Percentiles rank a stretch among this genome's conserved stretches.
Evolutionary conservation across 2,329 filamentous ascomycete genomes (phyloP).

Genomic region (Microsporum canis): DNA sequence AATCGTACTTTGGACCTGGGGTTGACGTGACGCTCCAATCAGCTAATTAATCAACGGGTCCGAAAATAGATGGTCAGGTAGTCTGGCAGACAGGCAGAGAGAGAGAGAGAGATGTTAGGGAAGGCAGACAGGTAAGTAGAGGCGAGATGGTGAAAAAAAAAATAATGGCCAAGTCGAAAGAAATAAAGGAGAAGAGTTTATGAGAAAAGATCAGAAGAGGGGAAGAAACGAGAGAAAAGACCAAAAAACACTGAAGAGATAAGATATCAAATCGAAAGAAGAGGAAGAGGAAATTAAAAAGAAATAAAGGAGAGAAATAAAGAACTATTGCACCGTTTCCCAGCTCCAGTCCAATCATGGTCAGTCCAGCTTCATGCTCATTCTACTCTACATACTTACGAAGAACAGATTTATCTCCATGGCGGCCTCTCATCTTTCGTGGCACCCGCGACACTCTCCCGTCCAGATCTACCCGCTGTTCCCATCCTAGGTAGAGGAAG

Average conservation of each 20-base stretch:
- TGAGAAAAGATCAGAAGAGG: not conserved
- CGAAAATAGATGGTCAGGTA: not conserved
- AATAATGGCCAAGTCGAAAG: not conserved
- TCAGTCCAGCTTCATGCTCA: not conserved
- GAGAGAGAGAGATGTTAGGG: not conserved
- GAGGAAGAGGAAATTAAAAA: not conserved
- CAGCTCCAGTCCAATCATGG: not conserved
- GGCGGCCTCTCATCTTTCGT: constrained; percentile 26
- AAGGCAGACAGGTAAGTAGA: not conserved
- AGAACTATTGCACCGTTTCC: not conserved
- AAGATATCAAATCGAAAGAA: not conserved
- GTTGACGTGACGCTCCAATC: not conserved
- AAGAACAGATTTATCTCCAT: constrained; percentile 22
- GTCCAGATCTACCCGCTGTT: constrained; percentile 15
- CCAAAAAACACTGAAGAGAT: not conserved
- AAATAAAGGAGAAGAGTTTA: not conserved
- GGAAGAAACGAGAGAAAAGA: not conserved
- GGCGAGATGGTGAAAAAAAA: not conserved
- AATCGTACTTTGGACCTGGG: not conserved
- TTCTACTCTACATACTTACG: not conserved
- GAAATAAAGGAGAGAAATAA: not conserved
- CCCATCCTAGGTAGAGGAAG: constrained; percentile 27
- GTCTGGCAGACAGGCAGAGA: not conserved
- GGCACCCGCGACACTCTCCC: constrained; percentile 21
- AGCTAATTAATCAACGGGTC: not conserved